Base-by-base conservation (phyloP, 805 yeast species). In the Teunomyces aglyptinius region DNA sequence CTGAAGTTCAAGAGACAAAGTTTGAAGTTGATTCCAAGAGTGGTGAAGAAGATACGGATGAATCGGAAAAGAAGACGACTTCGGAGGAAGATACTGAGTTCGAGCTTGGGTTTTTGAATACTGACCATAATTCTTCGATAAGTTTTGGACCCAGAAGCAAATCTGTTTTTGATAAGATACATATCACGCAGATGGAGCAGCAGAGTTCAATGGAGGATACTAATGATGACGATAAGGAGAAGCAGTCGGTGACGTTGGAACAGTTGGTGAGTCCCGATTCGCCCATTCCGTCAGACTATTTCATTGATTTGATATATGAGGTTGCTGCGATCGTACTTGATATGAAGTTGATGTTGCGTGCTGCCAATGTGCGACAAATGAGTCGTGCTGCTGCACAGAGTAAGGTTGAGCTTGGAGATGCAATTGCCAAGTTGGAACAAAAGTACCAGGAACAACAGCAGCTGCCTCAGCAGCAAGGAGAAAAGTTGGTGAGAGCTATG, bases 271-370 rank as follows among this genome's bases (percentile, higher is more conserved):
- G 82, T 0, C 79, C 84, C 2, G 68, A 73, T 44, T 70, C 85
- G 0, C 76, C 80, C 2, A 72, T 80, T 11, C 83, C 89, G 4
- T 69, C 77, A 11, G 83, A 79, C 49, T 64, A 68, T 38, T 68
- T 81, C 5, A 70, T 86, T 35, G 84, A 82, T 48, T 60, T 81
- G 39, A 76, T 86, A 38, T 80, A 78, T 55, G 88, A 86, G 52
- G 67, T 80, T 4, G 82, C 85, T 0, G 78, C 82, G 0, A 60
- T 83, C 36, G 80, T 80, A 0, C 77, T 82, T 49, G 92, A 86
- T 57, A 70, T 82, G 65, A 82, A 83, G 54, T 62, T 86, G 49
- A 75, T 85, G 74, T 56, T 82, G 40, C 66, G 86, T 45, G 75
- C 83, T 0, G 61, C 73, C 48, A 82, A 82, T 57, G 81, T 74